phyloP scores from a whole-genome alignment of 306 rosid species.

The Erythrophleum fordii region DNA sequence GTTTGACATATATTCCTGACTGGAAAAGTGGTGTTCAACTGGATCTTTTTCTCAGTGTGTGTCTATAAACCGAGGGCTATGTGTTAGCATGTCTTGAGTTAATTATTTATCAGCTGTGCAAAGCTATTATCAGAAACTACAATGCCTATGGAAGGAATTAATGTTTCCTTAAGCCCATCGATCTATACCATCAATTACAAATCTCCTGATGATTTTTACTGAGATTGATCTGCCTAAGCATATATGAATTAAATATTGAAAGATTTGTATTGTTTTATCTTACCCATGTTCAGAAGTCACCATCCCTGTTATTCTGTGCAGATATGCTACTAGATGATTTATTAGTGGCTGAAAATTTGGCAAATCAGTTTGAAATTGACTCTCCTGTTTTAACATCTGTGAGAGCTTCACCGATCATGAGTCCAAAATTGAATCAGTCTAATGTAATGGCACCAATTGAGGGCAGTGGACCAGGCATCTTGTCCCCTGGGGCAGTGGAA shows the following conservation, averaged over 20 bases:
- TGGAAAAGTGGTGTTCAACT: no score
- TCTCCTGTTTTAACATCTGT: conserved; percentile 59
- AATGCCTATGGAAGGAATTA: background rate
- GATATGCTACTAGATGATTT: conserved; percentile 80
- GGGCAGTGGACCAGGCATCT: conserved; percentile 57
- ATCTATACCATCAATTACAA: background rate
- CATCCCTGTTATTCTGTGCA: conserved; percentile 48
- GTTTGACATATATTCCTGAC: background rate
- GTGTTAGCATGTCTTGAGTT: background rate
- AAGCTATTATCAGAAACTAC: background rate
- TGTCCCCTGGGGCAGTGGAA: conserved; percentile 57
- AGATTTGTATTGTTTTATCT: background rate
- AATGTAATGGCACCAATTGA: conserved; percentile 43
- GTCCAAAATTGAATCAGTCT: conserved; percentile 55
- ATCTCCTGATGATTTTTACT: background rate
- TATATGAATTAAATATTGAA: conserved; percentile 4
- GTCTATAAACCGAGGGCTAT: no score
- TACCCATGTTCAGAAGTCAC: conserved; percentile 25
- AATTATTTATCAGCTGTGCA: background rate
- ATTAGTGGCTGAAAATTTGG: conserved; percentile 84
- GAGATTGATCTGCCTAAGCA: background rate
- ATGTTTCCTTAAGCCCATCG: background rate
- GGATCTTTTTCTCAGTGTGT: no score
- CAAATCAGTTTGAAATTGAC: conserved; percentile 59
- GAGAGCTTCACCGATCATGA: conserved; percentile 57